Evolutionary conservation across 805 yeast genomes (phyloP), one percentile per base, ranked within the genome.

Genomic region (Tetrapisispora phaffii): DNA sequence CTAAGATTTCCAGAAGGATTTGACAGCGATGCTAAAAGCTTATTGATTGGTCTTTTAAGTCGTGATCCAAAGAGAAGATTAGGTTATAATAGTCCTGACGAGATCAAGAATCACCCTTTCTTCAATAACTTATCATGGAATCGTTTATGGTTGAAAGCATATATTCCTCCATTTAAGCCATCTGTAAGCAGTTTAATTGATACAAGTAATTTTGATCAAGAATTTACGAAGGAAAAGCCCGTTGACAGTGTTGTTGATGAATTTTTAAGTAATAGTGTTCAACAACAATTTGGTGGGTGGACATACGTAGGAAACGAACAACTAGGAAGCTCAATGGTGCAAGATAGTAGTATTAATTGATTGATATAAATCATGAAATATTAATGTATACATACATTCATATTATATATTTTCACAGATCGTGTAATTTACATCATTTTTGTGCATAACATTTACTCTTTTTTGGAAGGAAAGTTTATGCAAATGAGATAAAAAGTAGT

Each of bases 281-380:
- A 93, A 66, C 80, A 84, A 61, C 97, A 93, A 67, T 93, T 93
- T 71, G 97, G 96, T 39, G 97, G 98, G 7, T 93, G 98, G 98
- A 90, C 97, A 2, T 90, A 89, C 65, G 85, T 82, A 40, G 94
- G 93, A 2, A 80, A 74, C 41, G 75, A 71, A 47, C 72, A 69
- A 46, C 48, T 71, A 32, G 72, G 72, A 17, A 64, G 62, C 42
- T 59, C 63, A 22, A 50, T 56, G 34, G 36, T 54, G 2, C 66
- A 61, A 40, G 64, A 60, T 2, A 57, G 62, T 50, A 60, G 65
- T 47, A 58, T 60, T 17, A 53, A 54, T 28, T 55, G 47, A 24
- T n/a, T 28, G n/a, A n/a, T n/a, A n/a, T n/a, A n/a, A n/a, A n/a
- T n/a, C n/a, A n/a, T n/a, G n/a, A n/a, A n/a, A n/a, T n/a, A n/a